Base-by-base conservation (phyloP, 176 grass and related monocot genomes). In the Poa pratensis region DNA sequence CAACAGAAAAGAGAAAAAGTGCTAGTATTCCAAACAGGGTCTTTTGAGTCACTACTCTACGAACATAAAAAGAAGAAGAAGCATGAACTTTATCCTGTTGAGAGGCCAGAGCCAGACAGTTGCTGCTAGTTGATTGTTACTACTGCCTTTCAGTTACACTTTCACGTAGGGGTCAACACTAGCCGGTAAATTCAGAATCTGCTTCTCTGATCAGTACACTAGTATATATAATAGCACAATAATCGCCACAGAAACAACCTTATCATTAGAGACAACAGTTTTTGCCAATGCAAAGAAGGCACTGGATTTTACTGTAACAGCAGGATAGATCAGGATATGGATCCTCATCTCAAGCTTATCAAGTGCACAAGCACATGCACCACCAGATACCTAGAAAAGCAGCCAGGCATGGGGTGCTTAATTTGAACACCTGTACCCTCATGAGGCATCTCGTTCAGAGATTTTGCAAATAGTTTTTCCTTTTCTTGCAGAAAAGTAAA, bases 21-120 rank as follows among this genome's bases (percentile, higher is more conserved):
- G 75, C 16, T 68, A 28, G 80, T 68, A 72, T 75, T 87, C 80
- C 84, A 83, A 86, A 59, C 23, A 62, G n/a, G 73, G 45, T 61
- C 88, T n/a, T 90, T 90, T 79, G 79, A 90, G 88, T 83, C 88
- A 90, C 79, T 46, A 86, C 73, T 66, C 46, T 79, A 83, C 64
- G 26, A n/a, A 22, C 73, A 65, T 53, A 46, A 70, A 63, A 45
- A 26, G 8, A 59, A 59, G 45, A 42, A 24, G 24, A 39, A 51
- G 14, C 28, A 2, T 15, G 57, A 78, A 34, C 81, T 83, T 73
- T 78, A 60, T 75, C 74, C 14, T 10, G 11, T 70, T 45, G 62
- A 82, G 54, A 49, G 71, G 42, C 79, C 30, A 58, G 70, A 27
- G 24, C 55, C 59, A 52, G 39, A 75, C 50, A 84, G 61, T 80